These are phyloP conservation scores for Artemisia annua DNA, from an alignment of 129 eudicot species.

Conservation along the genomic window DNA sequence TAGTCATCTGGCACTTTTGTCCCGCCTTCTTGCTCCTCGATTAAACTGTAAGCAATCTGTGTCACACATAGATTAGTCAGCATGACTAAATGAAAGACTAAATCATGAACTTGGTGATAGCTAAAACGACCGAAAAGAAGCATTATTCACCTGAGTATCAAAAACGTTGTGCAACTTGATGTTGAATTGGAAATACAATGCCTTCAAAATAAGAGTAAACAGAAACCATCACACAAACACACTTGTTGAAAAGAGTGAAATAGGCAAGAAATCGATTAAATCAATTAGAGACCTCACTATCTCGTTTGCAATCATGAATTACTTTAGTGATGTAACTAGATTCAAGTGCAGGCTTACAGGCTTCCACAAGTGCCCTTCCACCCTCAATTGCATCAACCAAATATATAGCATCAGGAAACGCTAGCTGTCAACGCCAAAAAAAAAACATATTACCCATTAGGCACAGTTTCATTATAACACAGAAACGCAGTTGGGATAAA, in stretches of 20 bases:
- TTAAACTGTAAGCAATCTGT: conserved; percentile 83
- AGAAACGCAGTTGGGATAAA: background rate
- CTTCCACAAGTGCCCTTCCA: conserved; percentile 74
- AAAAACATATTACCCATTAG: no score
- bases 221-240: conserved; percentile 5
- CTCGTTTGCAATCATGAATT: conserved; percentile 98
- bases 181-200: conserved; percentile 92
- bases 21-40: conserved; percentile 89
- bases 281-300: conserved; percentile 82
- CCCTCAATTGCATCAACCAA: conserved; percentile 85
- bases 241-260: conserved; percentile 3
- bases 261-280: conserved; percentile 22
- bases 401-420: conserved; percentile 88
- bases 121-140: background rate
- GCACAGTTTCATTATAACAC: background rate
- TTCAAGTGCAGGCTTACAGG: conserved; percentile 99
- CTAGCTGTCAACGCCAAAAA: conserved; percentile 48
- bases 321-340: conserved; percentile 94
- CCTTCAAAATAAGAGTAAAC: conserved; percentile 49
- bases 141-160: conserved; percentile 78
- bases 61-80: conserved; percentile 12
- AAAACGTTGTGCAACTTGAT: conserved; percentile 89
- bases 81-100: background rate
- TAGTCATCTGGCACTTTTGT: conserved; percentile 68
- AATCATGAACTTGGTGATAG: background rate